Evolutionary conservation across 2,329 filamentous ascomycete species (phyloP).

Genomic region (Eutypella sp.): DNA sequence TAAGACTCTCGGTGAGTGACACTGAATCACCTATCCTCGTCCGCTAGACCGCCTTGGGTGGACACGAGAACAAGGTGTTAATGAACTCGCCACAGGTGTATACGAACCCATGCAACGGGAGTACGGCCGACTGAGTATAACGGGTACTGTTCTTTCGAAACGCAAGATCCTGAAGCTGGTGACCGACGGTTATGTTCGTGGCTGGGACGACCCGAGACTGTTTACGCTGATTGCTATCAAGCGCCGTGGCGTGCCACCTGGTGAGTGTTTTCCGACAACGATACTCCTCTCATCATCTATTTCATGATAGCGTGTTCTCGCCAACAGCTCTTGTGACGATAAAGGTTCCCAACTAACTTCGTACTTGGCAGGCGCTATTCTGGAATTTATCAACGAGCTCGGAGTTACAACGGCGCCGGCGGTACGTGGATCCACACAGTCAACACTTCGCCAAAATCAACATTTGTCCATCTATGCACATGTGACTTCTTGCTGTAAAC

Average conservation of each 20-base stretch:
- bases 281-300: too few species aligned
- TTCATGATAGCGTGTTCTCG: too few species aligned
- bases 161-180: constrained; percentile 78
- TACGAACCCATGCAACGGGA: constrained; percentile 95
- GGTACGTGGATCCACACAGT: constrained; percentile 18
- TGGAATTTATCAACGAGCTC: constrained; percentile 86
- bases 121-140: constrained; percentile 68
- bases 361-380: constrained; percentile 52
- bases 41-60: too few species aligned
- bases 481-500: too few species aligned
- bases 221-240: constrained; percentile 83
- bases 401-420: constrained; percentile 80
- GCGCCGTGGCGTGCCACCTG: constrained; percentile 79
- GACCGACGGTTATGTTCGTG: constrained; percentile 69
- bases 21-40: too few species aligned
- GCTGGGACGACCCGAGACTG: constrained; percentile 87
- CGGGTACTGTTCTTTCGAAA: constrained; percentile 83
- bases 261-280: constrained; percentile 27
- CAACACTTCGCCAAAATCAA: not conserved
- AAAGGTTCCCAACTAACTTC: too few species aligned
- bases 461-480: too few species aligned
- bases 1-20: constrained; percentile 54
- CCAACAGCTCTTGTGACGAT: too few species aligned
- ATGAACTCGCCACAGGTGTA: constrained; percentile 40
- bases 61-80: not conserved